Evolutionary conservation across 495 filamentous ascomycete species (phyloP).

Genomic region (Poronia punctata): DNA sequence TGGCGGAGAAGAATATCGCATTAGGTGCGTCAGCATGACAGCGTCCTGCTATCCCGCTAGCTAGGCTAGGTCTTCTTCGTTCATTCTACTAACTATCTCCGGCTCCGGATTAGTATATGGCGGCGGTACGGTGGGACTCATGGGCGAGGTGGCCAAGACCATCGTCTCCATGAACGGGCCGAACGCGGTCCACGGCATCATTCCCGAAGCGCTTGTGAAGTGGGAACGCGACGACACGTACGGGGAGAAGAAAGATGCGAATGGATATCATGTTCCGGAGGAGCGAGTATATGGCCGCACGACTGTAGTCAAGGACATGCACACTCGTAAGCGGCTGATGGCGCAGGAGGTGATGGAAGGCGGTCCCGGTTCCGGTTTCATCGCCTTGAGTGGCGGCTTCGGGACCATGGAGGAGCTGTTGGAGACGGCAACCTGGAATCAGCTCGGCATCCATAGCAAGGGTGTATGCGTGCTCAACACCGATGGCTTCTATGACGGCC

Average conservation of each 20-base stretch:
- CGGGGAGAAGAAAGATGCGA: constrained; percentile 25
- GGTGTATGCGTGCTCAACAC: constrained; percentile 80
- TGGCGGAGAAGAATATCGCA: constrained; percentile 66
- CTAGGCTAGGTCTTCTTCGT: background rate
- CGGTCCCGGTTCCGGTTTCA: constrained; percentile 78
- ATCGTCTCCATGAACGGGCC: constrained; percentile 83
- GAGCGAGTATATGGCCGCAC: constrained; percentile 70
- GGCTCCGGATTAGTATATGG: constrained; percentile 60
- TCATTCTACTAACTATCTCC: constrained; percentile 6
- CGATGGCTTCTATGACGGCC: constrained; percentile 83
- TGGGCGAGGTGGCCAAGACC: constrained; percentile 86
- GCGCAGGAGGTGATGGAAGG: constrained; percentile 75
- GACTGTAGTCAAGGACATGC: constrained; percentile 90
- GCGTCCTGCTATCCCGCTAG: background rate
- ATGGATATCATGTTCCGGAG: constrained; percentile 45
- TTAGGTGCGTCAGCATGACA: constrained; percentile 38
- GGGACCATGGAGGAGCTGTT: constrained; percentile 95
- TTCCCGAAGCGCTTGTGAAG: constrained; percentile 76
- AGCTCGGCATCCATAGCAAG: constrained; percentile 82
- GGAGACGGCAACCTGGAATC: constrained; percentile 96
- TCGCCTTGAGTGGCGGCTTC: constrained; percentile 84
- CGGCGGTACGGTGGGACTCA: constrained; percentile 87
- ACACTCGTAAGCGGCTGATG: constrained; percentile 90
- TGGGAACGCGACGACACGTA: constrained; percentile 59
- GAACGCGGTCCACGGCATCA: constrained; percentile 81